phyloP scores from a whole-genome alignment of 352 stramenopile species.

The Globisporangium abappressorium region DNA sequence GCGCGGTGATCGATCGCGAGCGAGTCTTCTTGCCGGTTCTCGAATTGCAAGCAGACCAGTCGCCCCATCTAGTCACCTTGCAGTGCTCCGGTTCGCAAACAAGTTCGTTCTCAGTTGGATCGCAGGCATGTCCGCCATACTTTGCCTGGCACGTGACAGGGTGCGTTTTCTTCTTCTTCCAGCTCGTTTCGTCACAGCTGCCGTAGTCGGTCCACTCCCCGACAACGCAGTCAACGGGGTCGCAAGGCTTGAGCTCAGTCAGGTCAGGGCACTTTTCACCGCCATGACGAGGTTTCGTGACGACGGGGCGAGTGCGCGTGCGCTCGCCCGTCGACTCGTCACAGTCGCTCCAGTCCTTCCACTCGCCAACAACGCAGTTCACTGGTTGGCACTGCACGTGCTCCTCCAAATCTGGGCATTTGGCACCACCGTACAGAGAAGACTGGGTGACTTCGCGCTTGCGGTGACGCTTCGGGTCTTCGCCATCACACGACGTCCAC shows the following conservation, averaged over 20 bases:
- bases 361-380: conserved; percentile 37
- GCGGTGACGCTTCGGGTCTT: conserved; percentile 39
- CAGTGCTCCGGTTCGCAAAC: conserved; percentile 54
- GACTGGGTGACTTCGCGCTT: conserved; percentile 31
- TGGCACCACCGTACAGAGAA: conserved; percentile 29
- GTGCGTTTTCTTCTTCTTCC: conserved; percentile 45
- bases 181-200: conserved; percentile 38
- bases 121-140: conserved; percentile 41
- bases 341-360: conserved; percentile 44
- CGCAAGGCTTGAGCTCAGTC: conserved; percentile 34
- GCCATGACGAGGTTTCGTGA: conserved; percentile 21
- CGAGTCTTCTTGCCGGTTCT: conserved; percentile 37
- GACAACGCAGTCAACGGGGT: conserved; percentile 44
- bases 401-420: conserved; percentile 35
- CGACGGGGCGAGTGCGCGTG: conserved; percentile 33
- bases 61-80: conserved; percentile 28
- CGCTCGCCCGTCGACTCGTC: conserved; percentile 35
- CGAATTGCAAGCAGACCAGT: conserved; percentile 33
- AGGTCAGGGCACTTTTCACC: conserved; percentile 32
- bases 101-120: conserved; percentile 41
- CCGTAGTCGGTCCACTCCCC: conserved; percentile 41
- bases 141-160: conserved; percentile 27
- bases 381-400: conserved; percentile 36
- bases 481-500: conserved; percentile 54
- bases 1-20: conserved; percentile 21